These are phyloP conservation scores for Pythium biforme DNA, from an alignment of 352 stramenopile genomes.

Conservation along the genomic window DNA sequence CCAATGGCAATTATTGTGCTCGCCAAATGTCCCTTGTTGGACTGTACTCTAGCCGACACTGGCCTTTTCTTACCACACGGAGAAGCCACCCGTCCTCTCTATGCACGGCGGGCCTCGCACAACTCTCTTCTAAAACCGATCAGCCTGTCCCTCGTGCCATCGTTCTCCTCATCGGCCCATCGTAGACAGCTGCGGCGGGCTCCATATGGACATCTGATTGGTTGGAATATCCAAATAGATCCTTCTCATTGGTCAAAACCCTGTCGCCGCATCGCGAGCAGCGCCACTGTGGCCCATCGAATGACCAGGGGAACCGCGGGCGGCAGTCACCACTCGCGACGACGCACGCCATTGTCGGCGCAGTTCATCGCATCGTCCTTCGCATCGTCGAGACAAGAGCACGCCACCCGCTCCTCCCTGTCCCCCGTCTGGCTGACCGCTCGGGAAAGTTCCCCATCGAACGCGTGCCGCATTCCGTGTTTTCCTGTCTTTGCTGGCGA, in stretches of 20 bases:
- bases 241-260: slow-evolving; percentile 9
- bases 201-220: slow-evolving; percentile 9
- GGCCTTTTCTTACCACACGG: neutral
- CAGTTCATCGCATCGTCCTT: slow-evolving; percentile 17
- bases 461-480: neutral
- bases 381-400: slow-evolving; percentile 6
- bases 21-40: neutral
- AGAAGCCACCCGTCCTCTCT: neutral
- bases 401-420: neutral
- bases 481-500: neutral
- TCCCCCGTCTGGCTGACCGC: neutral
- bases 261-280: neutral
- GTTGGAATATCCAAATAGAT: neutral
- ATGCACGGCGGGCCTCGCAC: neutral
- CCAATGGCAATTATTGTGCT: too few species aligned
- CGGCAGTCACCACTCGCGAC: neutral
- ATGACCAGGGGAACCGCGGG: neutral
- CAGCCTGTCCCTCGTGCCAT: neutral
- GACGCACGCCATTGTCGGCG: slow-evolving; percentile 10
- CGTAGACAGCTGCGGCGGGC: neutral
- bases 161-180: slow-evolving; percentile 7
- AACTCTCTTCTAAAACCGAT: slow-evolving; percentile 9
- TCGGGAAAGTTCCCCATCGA: too few species aligned
- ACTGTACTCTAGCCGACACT: neutral
- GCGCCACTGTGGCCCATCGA: neutral